phyloP scores from a whole-genome alignment of 352 stramenopile genomes.

The Globisporangium viniferum region DNA sequence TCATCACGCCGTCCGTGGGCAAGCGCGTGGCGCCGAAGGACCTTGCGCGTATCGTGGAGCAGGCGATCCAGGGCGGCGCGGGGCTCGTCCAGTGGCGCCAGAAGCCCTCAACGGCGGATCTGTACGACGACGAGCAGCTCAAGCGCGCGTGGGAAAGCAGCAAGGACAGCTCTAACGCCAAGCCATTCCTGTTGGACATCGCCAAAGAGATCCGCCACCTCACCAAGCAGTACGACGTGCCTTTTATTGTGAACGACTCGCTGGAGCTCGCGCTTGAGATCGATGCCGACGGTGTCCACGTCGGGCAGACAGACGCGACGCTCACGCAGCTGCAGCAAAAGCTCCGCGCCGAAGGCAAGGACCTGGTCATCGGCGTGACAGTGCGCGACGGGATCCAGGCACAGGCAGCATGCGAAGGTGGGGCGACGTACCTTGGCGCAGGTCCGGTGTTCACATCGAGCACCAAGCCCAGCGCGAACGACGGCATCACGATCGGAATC shows the following conservation, averaged over 20 bases:
- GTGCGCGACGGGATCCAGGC: constrained; percentile 47
- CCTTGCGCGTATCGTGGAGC: constrained; percentile 35
- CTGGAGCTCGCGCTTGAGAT: constrained; percentile 41
- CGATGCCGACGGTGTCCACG: constrained; percentile 46
- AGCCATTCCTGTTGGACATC: constrained; percentile 35
- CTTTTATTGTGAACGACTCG: constrained; percentile 61
- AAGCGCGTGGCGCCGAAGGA: constrained; percentile 19
- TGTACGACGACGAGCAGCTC: constrained; percentile 25
- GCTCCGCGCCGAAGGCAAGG: constrained; percentile 13
- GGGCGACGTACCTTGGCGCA: constrained; percentile 48
- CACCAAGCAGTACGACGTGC: constrained; percentile 31
- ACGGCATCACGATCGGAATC: constrained; percentile 44
- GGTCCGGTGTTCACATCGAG: constrained; percentile 51
- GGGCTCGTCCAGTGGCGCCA: constrained; percentile 55
- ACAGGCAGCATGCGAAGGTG: constrained; percentile 31
- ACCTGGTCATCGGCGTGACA: constrained; percentile 53
- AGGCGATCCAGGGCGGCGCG: constrained; percentile 42
- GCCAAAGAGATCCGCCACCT: constrained; percentile 35
- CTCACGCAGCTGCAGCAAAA: constrained; percentile 21
- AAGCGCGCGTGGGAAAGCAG: constrained; percentile 22
- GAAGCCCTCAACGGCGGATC: constrained; percentile 35
- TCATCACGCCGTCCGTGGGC: constrained; percentile 55
- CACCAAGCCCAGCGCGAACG: constrained; percentile 54
- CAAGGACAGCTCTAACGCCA: neutral
- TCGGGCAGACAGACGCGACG: constrained; percentile 43